Conservation (phyloP, 306 rosid species). For the Mucuna pruriens region DNA sequence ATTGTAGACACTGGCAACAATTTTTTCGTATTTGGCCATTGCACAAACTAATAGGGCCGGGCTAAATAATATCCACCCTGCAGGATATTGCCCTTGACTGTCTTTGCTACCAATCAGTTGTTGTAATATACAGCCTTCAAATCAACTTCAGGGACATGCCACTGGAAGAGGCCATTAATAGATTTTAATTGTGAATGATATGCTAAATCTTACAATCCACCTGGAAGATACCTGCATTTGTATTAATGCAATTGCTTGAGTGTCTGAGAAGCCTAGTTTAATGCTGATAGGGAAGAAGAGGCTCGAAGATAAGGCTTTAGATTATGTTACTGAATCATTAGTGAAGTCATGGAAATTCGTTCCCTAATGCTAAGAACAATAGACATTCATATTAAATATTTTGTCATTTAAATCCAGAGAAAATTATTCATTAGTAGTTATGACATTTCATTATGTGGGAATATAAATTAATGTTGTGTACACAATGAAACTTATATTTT, state of each 20-base stretch:
- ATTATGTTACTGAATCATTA: background rate
- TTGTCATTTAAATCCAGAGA: background rate
- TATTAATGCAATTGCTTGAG: background rate
- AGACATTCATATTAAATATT: background rate
- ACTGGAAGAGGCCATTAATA: background rate
- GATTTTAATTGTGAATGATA: slow-evolving; percentile 17
- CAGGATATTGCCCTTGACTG: background rate
- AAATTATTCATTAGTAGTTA: background rate
- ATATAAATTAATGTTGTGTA: background rate
- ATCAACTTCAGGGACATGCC: slow-evolving; percentile 26
- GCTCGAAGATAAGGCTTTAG: background rate
- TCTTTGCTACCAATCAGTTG: slow-evolving; percentile 14
- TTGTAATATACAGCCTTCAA: background rate
- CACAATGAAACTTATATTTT: background rate
- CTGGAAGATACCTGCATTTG: background rate
- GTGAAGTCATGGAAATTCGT: background rate
- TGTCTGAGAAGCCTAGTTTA: slow-evolving; percentile 16
- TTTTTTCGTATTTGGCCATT: slow-evolving; percentile 7
- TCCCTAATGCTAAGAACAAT: background rate
- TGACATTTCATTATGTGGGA: background rate
- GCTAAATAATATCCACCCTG: slow-evolving; percentile 6
- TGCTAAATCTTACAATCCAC: background rate
- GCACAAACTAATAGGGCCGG: background rate
- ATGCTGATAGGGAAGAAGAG: background rate
- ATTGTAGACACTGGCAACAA: slow-evolving; percentile 12